Conservation (phyloP, 768 basidiomycete species). For the Mrakia hoshinonis region DNA sequence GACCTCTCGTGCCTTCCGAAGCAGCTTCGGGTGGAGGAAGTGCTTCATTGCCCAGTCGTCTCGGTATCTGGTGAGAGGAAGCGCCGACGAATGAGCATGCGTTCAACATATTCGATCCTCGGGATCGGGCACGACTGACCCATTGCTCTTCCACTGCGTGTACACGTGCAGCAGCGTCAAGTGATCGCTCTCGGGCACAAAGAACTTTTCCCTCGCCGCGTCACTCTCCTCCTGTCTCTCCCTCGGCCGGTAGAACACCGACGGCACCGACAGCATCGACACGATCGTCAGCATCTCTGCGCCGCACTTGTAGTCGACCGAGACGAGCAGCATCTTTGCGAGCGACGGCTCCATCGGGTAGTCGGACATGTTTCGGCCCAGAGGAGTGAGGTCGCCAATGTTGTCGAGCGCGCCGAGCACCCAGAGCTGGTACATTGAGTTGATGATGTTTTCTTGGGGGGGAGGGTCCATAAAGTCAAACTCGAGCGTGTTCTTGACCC, state of each 20-base stretch:
- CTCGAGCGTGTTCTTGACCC: conserved; percentile 92
- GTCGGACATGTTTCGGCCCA: conserved; percentile 94
- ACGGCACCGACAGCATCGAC: conserved; percentile 96
- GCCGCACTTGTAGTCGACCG: conserved; percentile 87
- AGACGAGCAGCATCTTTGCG: conserved; percentile 96
- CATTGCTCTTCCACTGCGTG: conserved; percentile 94
- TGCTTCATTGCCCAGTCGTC: conserved; percentile 94
- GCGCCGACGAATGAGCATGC: not conserved
- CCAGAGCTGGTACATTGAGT: conserved; percentile 99
- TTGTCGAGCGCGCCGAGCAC: conserved; percentile 96
- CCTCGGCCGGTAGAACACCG: conserved; percentile 94
- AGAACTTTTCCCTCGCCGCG: conserved; percentile 95
- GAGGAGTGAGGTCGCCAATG: conserved; percentile 84
- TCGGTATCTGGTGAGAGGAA: conserved; percentile 52
- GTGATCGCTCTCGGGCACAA: conserved; percentile 96
- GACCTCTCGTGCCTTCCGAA: conserved; percentile 91
- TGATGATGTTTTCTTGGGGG: conserved; percentile 97
- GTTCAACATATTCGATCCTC: no score
- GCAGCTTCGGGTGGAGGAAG: conserved; percentile 90
- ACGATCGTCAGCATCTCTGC: conserved; percentile 96
- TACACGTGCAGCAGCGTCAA: conserved; percentile 91
- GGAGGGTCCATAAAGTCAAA: conserved; percentile 99
- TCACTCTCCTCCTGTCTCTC: conserved; percentile 97
- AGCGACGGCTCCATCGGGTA: conserved; percentile 99
- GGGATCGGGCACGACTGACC: conserved; percentile 48